phyloP scores from a whole-genome alignment of 345 rosid species.

The Viola odorata region DNA sequence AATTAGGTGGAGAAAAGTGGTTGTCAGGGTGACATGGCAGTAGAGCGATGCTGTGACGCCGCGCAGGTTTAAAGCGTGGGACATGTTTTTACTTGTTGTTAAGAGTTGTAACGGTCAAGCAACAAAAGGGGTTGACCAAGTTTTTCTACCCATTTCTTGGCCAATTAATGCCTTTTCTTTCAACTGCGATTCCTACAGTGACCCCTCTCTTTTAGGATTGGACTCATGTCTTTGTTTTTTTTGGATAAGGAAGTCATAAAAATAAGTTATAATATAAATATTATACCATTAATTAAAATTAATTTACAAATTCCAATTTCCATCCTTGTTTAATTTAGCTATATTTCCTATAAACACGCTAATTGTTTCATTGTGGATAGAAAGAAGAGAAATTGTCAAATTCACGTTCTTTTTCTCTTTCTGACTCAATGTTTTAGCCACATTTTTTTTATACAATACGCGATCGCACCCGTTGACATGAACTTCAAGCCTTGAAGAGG shows the following conservation, averaged over 20 bases:
- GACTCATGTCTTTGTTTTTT: too few species aligned
- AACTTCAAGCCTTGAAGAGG: too few species aligned
- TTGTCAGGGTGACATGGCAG: not conserved
- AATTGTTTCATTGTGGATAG: too few species aligned
- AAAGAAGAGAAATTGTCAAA: too few species aligned
- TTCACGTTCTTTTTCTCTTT: too few species aligned
- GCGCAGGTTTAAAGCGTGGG: not conserved
- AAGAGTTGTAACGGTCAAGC: not conserved
- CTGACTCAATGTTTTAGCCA: too few species aligned
- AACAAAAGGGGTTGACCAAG: not conserved
- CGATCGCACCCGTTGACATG: too few species aligned
- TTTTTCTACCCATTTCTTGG: not conserved
- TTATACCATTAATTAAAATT: too few species aligned
- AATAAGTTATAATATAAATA: not conserved
- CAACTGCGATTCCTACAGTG: not conserved
- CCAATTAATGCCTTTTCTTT: not conserved
- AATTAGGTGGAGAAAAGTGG: conserved; percentile 2
- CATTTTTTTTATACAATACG: too few species aligned
- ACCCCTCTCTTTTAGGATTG: not conserved
- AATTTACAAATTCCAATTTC: too few species aligned
- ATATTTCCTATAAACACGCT: too few species aligned
- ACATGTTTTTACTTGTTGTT: not conserved
- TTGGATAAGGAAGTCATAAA: not conserved
- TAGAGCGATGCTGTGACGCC: not conserved
- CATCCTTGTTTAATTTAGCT: too few species aligned